Evolutionary conservation across 2,329 filamentous ascomycete genomes (phyloP), one percentile per base, ranked within the genome.

Genomic region (Xylaria sp.): DNA sequence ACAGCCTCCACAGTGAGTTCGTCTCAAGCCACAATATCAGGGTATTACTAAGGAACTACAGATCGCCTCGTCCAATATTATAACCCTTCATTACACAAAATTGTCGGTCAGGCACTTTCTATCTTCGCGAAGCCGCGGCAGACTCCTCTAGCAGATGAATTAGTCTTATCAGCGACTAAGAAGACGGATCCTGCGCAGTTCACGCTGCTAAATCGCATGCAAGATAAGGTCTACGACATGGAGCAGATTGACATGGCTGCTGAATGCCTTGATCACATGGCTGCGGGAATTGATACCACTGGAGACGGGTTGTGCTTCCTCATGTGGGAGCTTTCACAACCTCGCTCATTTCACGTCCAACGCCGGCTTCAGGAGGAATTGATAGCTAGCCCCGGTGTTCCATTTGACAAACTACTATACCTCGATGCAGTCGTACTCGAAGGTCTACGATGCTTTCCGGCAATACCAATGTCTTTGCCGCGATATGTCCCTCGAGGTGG

Each of bases 221-320:
- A 87, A 75, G 80, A 88, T 74, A 82, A 88, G 79, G 78, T 80
- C 74, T 71, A 80, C 74, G 78, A 81, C 3, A 82, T 91, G 41
- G 83, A 86, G 41, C 78, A 81, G 3, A 79, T 87, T 2, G 85
- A 90, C 73, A 85, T 88, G 71, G 89, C 89, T 0, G 90, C 90
- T 23, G 91, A 93, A 78, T 91, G 89, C 73, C 85, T 91, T 66
- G 90, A 92, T 73, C 90, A 92, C 77, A 89, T 92, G 87, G 89
- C 87, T 0, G 90, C 90, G 0, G 91, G 90, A 0, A 91, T 92
- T 68, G 90, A 92, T 73, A 92, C 91, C 0, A 92, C 90, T 0
- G 90, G 90, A 18, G 90, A 92, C 72, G 89, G 85, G 0, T 81
- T 92, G 0, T 92, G 89, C 75, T 92, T 92, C 75, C 82, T 92